phyloP scores from a whole-genome alignment of 371 early-diverging fungal species.

The Mortierella sp. region DNA sequence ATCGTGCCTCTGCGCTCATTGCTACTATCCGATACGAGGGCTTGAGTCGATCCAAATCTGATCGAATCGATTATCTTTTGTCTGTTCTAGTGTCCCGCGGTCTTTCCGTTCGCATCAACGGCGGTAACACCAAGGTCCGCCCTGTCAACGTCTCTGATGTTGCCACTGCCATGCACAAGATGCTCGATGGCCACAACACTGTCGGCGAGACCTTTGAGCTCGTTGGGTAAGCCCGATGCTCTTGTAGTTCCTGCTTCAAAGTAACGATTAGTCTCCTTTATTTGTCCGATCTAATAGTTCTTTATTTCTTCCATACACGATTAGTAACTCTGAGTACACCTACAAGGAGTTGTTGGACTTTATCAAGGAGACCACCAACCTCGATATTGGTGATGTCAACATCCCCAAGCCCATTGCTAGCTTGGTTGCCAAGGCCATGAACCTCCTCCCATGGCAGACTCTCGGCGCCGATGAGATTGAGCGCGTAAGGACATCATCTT shows the following conservation, averaged over 20 bases:
- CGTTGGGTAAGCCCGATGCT: slow-evolving; percentile 72
- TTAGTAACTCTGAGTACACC: slow-evolving; percentile 79
- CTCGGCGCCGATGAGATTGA: slow-evolving; percentile 82
- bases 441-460: slow-evolving; percentile 70
- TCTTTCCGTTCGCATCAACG: slow-evolving; percentile 80
- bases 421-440: slow-evolving; percentile 60
- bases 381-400: slow-evolving; percentile 58
- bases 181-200: slow-evolving; percentile 79
- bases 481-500: slow-evolving; percentile 59
- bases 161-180: slow-evolving; percentile 83
- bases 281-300: not conserved
- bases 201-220: slow-evolving; percentile 93
- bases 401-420: slow-evolving; percentile 81
- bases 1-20: not conserved
- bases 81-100: slow-evolving; percentile 59
- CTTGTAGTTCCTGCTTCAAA: slow-evolving; percentile 8
- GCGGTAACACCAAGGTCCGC: slow-evolving; percentile 80
- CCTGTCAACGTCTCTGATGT: slow-evolving; percentile 94
- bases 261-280: not conserved
- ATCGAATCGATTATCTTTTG: not conserved
- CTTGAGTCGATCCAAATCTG: not conserved
- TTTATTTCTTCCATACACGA: not conserved
- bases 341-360: slow-evolving; percentile 80
- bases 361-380: slow-evolving; percentile 77
- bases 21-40: not conserved